Evolutionary conservation across 192 early-diverging fungal genomes (phyloP).

Genomic region (Backusella westeae): DNA sequence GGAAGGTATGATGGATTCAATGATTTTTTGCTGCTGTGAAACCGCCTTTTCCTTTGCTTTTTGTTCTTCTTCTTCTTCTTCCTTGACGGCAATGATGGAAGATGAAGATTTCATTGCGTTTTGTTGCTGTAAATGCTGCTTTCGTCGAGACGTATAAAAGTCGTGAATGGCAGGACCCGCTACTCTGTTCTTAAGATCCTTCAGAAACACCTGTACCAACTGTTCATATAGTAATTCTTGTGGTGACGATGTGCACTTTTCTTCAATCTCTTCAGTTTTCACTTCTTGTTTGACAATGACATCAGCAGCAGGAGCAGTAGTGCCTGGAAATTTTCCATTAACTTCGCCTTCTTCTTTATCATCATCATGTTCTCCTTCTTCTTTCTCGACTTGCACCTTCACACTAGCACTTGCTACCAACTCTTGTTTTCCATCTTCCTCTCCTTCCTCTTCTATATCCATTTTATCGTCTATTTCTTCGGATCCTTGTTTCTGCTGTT

Average conservation of each 20-base stretch:
- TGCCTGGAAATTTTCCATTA: not conserved
- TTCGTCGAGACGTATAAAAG: conserved; percentile 37
- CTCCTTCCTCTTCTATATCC: not conserved
- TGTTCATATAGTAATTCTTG: conserved; percentile 44
- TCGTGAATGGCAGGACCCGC: conserved; percentile 51
- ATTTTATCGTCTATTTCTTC: not conserved
- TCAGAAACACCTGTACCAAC: conserved; percentile 51
- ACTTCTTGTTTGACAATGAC: not conserved
- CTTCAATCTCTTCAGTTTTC: not conserved
- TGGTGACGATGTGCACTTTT: conserved; percentile 7
- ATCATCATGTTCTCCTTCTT: not conserved
- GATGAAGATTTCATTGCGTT: conserved; percentile 8
- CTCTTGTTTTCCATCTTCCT: not conserved
- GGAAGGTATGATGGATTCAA: conserved; percentile 1
- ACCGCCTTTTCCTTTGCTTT: not conserved
- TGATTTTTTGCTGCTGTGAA: conserved; percentile 7
- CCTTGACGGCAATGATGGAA: not conserved
- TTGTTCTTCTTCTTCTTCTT: not conserved
- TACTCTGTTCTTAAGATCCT: conserved; percentile 51
- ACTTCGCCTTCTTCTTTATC: not conserved
- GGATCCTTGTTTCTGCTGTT: not conserved
- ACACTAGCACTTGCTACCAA: not conserved
- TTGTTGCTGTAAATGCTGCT: conserved; percentile 14
- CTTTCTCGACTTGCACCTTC: not conserved
- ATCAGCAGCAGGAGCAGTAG: too few relatives aligned